A percentile compares a stretch with the other conserved stretches of the same genome.
Evolutionary conservation across 345 rosid species (phyloP).

Genomic region (Kernera saxatilis): DNA sequence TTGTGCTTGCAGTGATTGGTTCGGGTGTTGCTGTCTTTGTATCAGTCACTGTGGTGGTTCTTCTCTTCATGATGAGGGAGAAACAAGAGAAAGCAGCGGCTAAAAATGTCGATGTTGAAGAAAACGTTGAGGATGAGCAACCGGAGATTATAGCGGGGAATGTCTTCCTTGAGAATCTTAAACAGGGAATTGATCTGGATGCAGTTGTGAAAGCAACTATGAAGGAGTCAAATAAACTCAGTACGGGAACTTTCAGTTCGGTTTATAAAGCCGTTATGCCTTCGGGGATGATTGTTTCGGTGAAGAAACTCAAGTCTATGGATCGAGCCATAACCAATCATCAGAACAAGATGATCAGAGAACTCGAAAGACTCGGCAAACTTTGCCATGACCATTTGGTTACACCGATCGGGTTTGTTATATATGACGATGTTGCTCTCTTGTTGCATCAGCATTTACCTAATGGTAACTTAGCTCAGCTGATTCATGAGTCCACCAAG

Average conservation of each 20-base stretch:
- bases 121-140: slow-evolving; percentile 39
- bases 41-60: slow-evolving; percentile 76
- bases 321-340: slow-evolving; percentile 80
- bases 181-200: slow-evolving; percentile 86
- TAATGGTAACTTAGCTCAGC: slow-evolving; percentile 75
- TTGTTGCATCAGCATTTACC: slow-evolving; percentile 77
- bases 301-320: slow-evolving; percentile 80
- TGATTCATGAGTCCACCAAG: slow-evolving; percentile 72
- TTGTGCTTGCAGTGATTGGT: slow-evolving; percentile 79
- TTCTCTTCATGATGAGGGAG: slow-evolving; percentile 93
- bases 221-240: slow-evolving; percentile 80
- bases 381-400: slow-evolving; percentile 87
- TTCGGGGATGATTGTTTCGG: slow-evolving; percentile 76
- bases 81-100: slow-evolving; percentile 75
- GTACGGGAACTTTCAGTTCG: slow-evolving; percentile 81
- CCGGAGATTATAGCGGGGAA: slow-evolving; percentile 72
- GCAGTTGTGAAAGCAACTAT: slow-evolving; percentile 75
- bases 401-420: slow-evolving; percentile 76
- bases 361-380: slow-evolving; percentile 91
- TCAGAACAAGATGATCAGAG: slow-evolving; percentile 91
- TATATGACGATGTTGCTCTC: slow-evolving; percentile 91
- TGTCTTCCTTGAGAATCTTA: slow-evolving; percentile 78
- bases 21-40: slow-evolving; percentile 85
- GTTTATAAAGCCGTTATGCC: slow-evolving; percentile 93
- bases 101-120: slow-evolving; percentile 43